Percentiles rank a stretch among this genome's conserved stretches.
Conservation (phyloP, 768 basidiomycete species). For the Macrolepiota albuminosa region DNA sequence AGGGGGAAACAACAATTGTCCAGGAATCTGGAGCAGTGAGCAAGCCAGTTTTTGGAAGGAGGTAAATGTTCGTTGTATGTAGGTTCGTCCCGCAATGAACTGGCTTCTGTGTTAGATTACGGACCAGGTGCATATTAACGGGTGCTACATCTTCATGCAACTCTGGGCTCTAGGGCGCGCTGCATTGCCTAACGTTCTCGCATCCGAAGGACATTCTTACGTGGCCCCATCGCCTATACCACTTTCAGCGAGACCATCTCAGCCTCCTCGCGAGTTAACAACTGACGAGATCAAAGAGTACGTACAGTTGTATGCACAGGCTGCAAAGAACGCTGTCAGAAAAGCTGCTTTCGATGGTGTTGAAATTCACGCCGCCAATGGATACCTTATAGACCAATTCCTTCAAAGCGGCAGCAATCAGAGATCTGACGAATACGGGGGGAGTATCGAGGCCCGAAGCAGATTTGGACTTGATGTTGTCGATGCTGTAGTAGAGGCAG, state of each 20-base stretch:
- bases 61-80: background rate
- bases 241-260: slow-evolving; percentile 18
- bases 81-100: background rate
- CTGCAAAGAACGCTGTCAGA: slow-evolving; percentile 50
- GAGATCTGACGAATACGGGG: slow-evolving; percentile 65
- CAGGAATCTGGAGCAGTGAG: slow-evolving; percentile 54
- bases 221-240: slow-evolving; percentile 26
- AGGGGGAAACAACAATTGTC: slow-evolving; percentile 38
- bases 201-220: slow-evolving; percentile 23
- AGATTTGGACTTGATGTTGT: slow-evolving; percentile 54
- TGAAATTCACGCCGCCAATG: slow-evolving; percentile 43
- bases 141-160: slow-evolving; percentile 48
- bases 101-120: slow-evolving; percentile 1
- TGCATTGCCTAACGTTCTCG: slow-evolving; percentile 28
- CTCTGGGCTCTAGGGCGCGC: slow-evolving; percentile 53
- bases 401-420: slow-evolving; percentile 51
- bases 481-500: slow-evolving; percentile 41
- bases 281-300: slow-evolving; percentile 46
- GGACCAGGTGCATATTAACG: slow-evolving; percentile 45
- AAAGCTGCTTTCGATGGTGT: slow-evolving; percentile 66
- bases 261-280: slow-evolving; percentile 38
- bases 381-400: slow-evolving; percentile 58
- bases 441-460: slow-evolving; percentile 54
- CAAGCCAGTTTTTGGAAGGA: slow-evolving; percentile 3
- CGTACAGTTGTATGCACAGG: slow-evolving; percentile 43